Evolutionary conservation across 805 yeast genomes (phyloP), one percentile per base, ranked within the genome.

Genomic region (Wickerhamomyces chambardii): DNA sequence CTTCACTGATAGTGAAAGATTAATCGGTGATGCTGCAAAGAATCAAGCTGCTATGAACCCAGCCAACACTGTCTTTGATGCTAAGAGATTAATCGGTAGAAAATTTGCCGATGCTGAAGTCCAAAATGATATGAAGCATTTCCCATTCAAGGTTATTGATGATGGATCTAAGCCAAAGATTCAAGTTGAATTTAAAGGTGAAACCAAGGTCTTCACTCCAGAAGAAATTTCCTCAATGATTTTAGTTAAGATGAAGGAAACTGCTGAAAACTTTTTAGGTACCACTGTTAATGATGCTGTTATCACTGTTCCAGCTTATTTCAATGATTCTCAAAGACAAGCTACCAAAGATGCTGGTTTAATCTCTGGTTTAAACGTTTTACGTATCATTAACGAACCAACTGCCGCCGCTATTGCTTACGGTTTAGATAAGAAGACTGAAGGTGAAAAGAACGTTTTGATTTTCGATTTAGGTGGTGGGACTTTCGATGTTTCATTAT

Each of bases 391-490:
- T 57, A 86, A 86, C 72, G 95, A 86, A 72, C 95, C 95, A 56
- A 86, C 96, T 45, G 96, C 96, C 35, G 96, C 96, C 47, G 96
- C 96, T 46, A 84, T 86, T 66, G 96, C 96, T 48, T 87, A 87
- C 70, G 96, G 96, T 68, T 75, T 89, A 45, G 90, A 83, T 50
- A 76, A 78, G 70, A 69, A 70, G 47, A 73, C 78, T 59, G 75
- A 74, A 61, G 78, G 76, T 55, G 95, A 84, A 70, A 82, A 81
- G 73, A 80, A 83, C 66, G 90, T 86, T 44, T 73, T 86, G 58
- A 86, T 86, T 56, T 86, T 86, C 73, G 96, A 86, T 68, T 73
- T 86, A 58, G 96, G 96, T 77, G 96, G 96, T 68, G 96, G 96
- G 74, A 86, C 96, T 57, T 86, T 86, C 68, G 96, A 86, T 85